Conservation (phyloP, 495 filamentous ascomycete species). For the Penicillium canescens region DNA sequence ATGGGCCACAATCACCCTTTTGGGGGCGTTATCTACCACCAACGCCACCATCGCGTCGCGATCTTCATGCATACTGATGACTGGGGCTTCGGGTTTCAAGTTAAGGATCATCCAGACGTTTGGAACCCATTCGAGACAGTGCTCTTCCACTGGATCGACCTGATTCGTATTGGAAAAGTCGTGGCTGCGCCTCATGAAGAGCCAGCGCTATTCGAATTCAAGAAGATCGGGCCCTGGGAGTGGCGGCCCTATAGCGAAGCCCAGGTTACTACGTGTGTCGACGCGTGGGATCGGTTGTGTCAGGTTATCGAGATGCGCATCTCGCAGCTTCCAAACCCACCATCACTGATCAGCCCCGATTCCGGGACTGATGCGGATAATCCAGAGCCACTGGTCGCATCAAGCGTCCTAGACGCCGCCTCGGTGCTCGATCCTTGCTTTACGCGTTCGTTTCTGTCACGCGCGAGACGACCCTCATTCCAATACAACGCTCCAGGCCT, state of each 20-base stretch:
- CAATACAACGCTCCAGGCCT: constrained; percentile 15
- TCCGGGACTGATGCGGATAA: constrained; percentile 6
- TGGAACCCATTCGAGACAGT: constrained; percentile 41
- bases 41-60: constrained; percentile 10
- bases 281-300: constrained; percentile 15
- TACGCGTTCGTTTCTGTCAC: constrained; percentile 10
- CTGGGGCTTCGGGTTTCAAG: constrained; percentile 11
- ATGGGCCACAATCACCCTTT: too few relatives aligned
- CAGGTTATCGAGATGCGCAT: constrained; percentile 10
- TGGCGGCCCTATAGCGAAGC: constrained; percentile 18
- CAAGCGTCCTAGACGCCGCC: constrained; percentile 12
- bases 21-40: constrained; percentile 17
- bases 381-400: constrained; percentile 10
- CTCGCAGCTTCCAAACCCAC: constrained; percentile 9
- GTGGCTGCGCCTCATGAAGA: constrained; percentile 17
- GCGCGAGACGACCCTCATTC: constrained; percentile 12
- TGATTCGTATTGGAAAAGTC: constrained; percentile 32
- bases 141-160: constrained; percentile 33
- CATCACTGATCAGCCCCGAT: not conserved
- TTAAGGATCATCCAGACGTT: constrained; percentile 14
- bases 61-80: constrained; percentile 14
- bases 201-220: constrained; percentile 12
- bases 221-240: constrained; percentile 19
- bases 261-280: constrained; percentile 16
- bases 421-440: constrained; percentile 13